Conservation (phyloP, 75 land plant genomes). For the Cunninghamia lanceolata region DNA sequence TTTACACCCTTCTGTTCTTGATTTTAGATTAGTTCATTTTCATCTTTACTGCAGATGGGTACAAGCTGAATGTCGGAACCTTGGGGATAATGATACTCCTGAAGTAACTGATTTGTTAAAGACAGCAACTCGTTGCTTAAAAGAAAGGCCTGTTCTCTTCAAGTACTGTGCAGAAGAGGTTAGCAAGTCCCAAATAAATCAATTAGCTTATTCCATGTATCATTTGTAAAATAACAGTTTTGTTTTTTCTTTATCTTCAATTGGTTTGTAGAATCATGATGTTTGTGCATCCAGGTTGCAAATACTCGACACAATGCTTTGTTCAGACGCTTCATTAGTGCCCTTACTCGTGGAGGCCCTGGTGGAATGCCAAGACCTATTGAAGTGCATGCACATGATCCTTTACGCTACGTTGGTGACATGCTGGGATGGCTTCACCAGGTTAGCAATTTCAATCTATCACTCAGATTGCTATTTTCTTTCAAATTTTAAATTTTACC, state of each 20-base stretch:
- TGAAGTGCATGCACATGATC: conserved; percentile 99
- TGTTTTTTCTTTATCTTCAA: background rate
- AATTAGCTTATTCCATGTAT: background rate
- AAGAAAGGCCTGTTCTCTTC: conserved; percentile 96
- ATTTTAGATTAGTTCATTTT: background rate
- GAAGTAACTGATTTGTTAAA: conserved; percentile 91
- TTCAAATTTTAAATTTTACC: background rate
- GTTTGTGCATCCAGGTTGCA: conserved; percentile 59
- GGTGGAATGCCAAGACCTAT: conserved; percentile 99
- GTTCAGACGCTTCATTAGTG: conserved; percentile 93
- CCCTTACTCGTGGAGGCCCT: conserved; percentile 99
- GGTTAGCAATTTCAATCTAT: conserved; percentile 21
- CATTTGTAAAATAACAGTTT: background rate
- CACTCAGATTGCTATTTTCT: conserved; percentile 9
- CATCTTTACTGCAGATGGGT: conserved; percentile 73
- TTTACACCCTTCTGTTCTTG: background rate
- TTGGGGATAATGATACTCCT: conserved; percentile 95
- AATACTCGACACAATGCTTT: conserved; percentile 97
- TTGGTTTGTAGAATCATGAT: conserved; percentile 2
- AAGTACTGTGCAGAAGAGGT: conserved; percentile 99
- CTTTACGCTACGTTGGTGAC: conserved; percentile 96
- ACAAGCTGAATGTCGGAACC: conserved; percentile 86
- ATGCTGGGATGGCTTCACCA: conserved; percentile 99
- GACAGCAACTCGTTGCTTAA: conserved; percentile 82
- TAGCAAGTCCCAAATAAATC: background rate